Conservation (phyloP, 2,329 filamentous ascomycete genomes). For the Phialocephala subalpina region DNA sequence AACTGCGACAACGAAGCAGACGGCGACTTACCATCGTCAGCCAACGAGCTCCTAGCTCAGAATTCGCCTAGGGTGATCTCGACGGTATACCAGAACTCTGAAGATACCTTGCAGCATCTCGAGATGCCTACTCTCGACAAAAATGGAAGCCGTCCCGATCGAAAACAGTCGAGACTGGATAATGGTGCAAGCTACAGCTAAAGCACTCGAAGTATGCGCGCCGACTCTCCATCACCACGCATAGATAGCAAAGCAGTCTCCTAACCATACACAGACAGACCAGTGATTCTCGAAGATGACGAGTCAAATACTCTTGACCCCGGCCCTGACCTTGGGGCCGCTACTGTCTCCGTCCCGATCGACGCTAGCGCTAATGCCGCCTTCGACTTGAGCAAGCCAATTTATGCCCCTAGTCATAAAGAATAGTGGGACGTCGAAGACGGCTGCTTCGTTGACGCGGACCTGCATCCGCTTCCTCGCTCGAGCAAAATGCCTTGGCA, state of each 20-base stretch:
- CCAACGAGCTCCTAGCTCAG: slow-evolving; percentile 10
- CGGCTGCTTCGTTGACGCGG: slow-evolving; percentile 13
- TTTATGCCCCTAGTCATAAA: slow-evolving; percentile 4
- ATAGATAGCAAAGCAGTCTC: slow-evolving; percentile 15
- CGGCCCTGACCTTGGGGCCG: too few relatives aligned
- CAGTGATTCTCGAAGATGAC: slow-evolving; percentile 22
- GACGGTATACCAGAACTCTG: too few relatives aligned
- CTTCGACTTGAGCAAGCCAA: slow-evolving; percentile 6
- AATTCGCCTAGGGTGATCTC: slow-evolving; percentile 1
- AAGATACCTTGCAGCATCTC: too few relatives aligned
- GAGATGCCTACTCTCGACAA: too few relatives aligned
- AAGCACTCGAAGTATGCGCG: slow-evolving; percentile 15
- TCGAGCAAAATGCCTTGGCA: slow-evolving; percentile 14
- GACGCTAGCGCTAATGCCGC: too few relatives aligned
- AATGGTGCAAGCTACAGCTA: neutral
- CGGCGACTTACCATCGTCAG: slow-evolving; percentile 11
- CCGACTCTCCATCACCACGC: slow-evolving; percentile 11
- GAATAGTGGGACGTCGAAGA: slow-evolving; percentile 20
- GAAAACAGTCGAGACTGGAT: too few relatives aligned
- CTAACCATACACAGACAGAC: slow-evolving; percentile 11
- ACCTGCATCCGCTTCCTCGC: slow-evolving; percentile 15
- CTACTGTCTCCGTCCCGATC: too few relatives aligned
- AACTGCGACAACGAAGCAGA: slow-evolving; percentile 5
- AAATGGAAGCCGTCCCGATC: too few relatives aligned
- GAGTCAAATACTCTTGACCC: neutral